phyloP scores from a whole-genome alignment of 2,329 filamentous ascomycete genomes.

The Zymoseptoria crescenta region DNA sequence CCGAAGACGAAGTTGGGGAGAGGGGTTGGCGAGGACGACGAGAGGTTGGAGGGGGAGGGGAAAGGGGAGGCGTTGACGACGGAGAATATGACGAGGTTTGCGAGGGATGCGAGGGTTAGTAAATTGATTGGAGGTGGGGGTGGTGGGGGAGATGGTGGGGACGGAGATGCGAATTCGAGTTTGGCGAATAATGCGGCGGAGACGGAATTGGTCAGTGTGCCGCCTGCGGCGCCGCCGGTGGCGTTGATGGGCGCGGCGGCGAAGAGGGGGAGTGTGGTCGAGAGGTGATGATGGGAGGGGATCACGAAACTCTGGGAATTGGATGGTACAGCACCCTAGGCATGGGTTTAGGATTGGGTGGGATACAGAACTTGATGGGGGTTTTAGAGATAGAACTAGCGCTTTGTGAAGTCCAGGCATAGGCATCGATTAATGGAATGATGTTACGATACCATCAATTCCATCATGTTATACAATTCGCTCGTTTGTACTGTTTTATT shows the following conservation, averaged over 20 bases:
- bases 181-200: conserved; percentile 12
- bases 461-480: too few relatives aligned
- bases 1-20: conserved; percentile 21
- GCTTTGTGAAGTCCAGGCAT: too few relatives aligned
- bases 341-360: not conserved
- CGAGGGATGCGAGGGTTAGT: conserved; percentile 7
- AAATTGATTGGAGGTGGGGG: conserved; percentile 4
- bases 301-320: too few relatives aligned
- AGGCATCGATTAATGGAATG: too few relatives aligned
- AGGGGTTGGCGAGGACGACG: conserved; percentile 12
- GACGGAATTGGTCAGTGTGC: conserved; percentile 1
- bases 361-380: too few relatives aligned
- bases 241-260: not conserved
- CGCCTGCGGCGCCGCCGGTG: not conserved
- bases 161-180: conserved; percentile 12
- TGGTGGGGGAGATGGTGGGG: not conserved
- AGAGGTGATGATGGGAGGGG: not conserved
- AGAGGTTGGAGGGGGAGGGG: conserved; percentile 6
- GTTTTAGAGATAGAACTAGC: too few relatives aligned
- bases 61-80: conserved; percentile 15
- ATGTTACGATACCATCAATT: too few relatives aligned
- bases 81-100: conserved; percentile 29
- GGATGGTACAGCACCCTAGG: not conserved
- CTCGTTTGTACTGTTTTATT: too few relatives aligned
- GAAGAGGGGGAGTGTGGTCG: not conserved